Base-by-base conservation (phyloP, 1,139 yeast genomes). In the Suhomyces bokatorum region DNA sequence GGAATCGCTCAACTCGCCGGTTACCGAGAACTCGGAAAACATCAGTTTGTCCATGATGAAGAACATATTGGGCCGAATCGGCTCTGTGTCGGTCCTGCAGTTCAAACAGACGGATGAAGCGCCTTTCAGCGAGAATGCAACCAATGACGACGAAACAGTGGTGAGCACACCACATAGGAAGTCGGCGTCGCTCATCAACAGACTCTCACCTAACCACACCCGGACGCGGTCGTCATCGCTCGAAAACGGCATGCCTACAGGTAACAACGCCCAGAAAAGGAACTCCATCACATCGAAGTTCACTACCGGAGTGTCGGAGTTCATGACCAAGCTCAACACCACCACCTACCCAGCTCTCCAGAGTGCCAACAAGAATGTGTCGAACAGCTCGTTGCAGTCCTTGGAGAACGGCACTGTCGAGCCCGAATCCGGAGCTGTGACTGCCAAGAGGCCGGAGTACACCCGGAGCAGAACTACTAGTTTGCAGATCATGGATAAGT, bases 401-500 rank as follows among this genome's bases (percentile, higher is more conserved):
- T 53, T 69, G 22, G 70, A 63, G 6, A 67, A 67, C 28, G 56
- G 51, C 4, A 46, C 52, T 5, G 46, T 50, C 14, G 59, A 52
- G 14, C 39, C 39, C n/a, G 55, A 50, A 11, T 43, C 39, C 32
- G 40, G 39, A 24, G 24, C 45, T 15, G 38, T 48, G 5, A 15
- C 5, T n/a, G 36, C 32, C 38, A 40, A 35, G 46, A 47, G 67
- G 38, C 67, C 70, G 1, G 70, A 67, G 16, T 58, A 59, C 43
- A 50, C 39, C 45, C 54, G 74, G 37, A 60, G 62, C 37, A 60
- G 77, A 47, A 66, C 75, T 9, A 56, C 75, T 28, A 70, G 77
- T 49, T 53, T 71, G 32, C 78, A 73, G 51, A 62, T 72, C 28
- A 69, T 73, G 74, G 78, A 73, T 47, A 70, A 66, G 49, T 73